Conservation (phyloP, 768 basidiomycete species). For the Mycena olivaceomarginata region DNA sequence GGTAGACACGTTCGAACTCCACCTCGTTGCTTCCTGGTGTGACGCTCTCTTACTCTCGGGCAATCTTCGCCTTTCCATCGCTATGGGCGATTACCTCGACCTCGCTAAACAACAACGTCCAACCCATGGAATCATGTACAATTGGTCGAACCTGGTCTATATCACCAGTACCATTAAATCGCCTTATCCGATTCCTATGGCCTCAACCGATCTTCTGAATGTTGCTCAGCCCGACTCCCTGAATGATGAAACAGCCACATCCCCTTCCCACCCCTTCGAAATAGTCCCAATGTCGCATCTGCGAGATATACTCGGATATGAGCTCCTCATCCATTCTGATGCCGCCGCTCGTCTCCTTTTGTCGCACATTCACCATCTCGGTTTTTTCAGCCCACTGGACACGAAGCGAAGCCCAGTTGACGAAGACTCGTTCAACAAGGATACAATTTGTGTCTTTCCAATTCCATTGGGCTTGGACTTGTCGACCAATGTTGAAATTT, state of each 20-base stretch:
- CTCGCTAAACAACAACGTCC: slow-evolving; percentile 65
- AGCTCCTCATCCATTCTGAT: slow-evolving; percentile 75
- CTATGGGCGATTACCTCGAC: slow-evolving; percentile 71
- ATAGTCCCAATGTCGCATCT: slow-evolving; percentile 73
- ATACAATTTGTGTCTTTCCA: slow-evolving; percentile 74
- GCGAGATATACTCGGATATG: slow-evolving; percentile 73
- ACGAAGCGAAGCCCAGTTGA: slow-evolving; percentile 58
- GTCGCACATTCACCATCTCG: slow-evolving; percentile 75
- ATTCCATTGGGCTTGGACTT: slow-evolving; percentile 84
- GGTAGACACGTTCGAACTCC: slow-evolving; percentile 77
- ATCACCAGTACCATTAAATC: slow-evolving; percentile 75
- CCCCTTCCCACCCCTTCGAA: slow-evolving; percentile 70
- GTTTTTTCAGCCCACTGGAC: slow-evolving; percentile 75
- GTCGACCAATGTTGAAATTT: slow-evolving; percentile 82
- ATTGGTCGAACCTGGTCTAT: slow-evolving; percentile 80
- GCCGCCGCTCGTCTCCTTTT: slow-evolving; percentile 71
- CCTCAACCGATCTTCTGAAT: slow-evolving; percentile 68
- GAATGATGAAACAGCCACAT: slow-evolving; percentile 46
- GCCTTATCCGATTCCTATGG: slow-evolving; percentile 51
- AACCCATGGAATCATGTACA: slow-evolving; percentile 75
- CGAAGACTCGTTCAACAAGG: slow-evolving; percentile 54
- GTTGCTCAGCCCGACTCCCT: slow-evolving; percentile 58
- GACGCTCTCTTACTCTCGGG: slow-evolving; percentile 69
- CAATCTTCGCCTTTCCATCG: slow-evolving; percentile 63
- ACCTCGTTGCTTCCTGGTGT: slow-evolving; percentile 69